Conservation (phyloP, 768 basidiomycete species). For the Suillus cothurnatus region DNA sequence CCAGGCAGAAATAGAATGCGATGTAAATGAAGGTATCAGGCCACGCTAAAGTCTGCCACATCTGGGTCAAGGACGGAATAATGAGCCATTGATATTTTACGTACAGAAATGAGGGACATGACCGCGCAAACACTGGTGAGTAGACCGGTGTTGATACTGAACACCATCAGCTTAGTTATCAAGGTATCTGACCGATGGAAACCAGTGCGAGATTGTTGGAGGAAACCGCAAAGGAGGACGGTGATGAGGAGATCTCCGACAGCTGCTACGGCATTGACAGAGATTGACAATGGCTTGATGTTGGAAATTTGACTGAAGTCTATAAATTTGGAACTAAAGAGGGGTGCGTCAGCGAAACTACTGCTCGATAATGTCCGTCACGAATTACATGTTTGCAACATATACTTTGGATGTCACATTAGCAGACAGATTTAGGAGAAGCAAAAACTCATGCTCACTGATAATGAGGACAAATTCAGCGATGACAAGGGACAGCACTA, state of each 20-base stretch:
- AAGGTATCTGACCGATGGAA: slow-evolving; percentile 51
- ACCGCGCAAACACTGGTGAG: slow-evolving; percentile 47
- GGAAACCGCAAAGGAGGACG: slow-evolving; percentile 39
- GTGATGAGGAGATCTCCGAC: slow-evolving; percentile 49
- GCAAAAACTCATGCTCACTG: slow-evolving; percentile 22
- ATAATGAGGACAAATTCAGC: slow-evolving; percentile 40
- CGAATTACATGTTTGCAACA: slow-evolving; percentile 34
- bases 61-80: neutral
- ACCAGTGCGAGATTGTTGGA: slow-evolving; percentile 48
- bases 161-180: slow-evolving; percentile 51
- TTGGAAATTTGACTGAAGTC: slow-evolving; percentile 48
- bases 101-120: slow-evolving; percentile 51
- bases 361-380: neutral
- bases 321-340: slow-evolving; percentile 35
- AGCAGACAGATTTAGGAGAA: neutral
- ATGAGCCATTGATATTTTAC: slow-evolving; percentile 1
- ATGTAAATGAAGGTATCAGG: slow-evolving; percentile 54
- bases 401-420: slow-evolving; percentile 29
- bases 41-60: slow-evolving; percentile 44
- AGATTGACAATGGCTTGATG: slow-evolving; percentile 51
- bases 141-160: slow-evolving; percentile 40
- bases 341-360: neutral
- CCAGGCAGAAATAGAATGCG: slow-evolving; percentile 57
- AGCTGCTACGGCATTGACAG: slow-evolving; percentile 53
- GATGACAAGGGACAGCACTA: slow-evolving; percentile 37